Conservation (phyloP, 768 basidiomycete genomes). For the Rhizopogon sp. region DNA sequence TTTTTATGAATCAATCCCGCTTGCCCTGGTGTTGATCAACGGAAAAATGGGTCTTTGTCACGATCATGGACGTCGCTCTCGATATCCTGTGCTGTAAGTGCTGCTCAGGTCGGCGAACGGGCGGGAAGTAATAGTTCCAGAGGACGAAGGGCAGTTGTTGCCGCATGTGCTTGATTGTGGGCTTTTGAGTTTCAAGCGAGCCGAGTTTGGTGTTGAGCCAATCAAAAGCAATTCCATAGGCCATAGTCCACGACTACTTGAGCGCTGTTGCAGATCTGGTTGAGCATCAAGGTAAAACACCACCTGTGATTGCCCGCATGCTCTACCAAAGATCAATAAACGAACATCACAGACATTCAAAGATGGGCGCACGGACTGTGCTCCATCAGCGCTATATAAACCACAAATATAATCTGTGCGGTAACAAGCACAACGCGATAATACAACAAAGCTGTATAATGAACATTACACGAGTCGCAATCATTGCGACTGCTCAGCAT, state of each 20-base stretch:
- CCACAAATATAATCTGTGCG: neutral
- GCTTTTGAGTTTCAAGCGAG: no score
- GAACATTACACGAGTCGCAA: neutral
- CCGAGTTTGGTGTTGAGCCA: slow-evolving; percentile 3
- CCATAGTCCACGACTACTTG: neutral
- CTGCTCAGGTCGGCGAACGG: slow-evolving; percentile 2
- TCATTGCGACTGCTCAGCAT: slow-evolving; percentile 66
- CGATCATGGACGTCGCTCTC: slow-evolving; percentile 57
- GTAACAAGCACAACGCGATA: neutral
- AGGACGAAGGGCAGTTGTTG: no score
- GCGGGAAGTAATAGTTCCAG: neutral
- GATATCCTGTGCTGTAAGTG: slow-evolving; percentile 43
- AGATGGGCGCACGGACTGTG: neutral
- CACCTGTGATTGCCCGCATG: neutral
- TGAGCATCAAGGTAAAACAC: neutral
- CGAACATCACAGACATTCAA: neutral
- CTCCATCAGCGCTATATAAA: slow-evolving; percentile 27
- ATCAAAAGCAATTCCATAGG: neutral
- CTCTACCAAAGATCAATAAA: neutral
- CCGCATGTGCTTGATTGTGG: no score
- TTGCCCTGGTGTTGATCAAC: neutral
- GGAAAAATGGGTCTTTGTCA: slow-evolving; percentile 48
- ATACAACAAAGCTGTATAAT: neutral
- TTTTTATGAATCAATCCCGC: neutral
- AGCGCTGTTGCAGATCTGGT: neutral